Base-by-base conservation (phyloP, 768 basidiomycete genomes). In the Leccinum pellstonianum region DNA sequence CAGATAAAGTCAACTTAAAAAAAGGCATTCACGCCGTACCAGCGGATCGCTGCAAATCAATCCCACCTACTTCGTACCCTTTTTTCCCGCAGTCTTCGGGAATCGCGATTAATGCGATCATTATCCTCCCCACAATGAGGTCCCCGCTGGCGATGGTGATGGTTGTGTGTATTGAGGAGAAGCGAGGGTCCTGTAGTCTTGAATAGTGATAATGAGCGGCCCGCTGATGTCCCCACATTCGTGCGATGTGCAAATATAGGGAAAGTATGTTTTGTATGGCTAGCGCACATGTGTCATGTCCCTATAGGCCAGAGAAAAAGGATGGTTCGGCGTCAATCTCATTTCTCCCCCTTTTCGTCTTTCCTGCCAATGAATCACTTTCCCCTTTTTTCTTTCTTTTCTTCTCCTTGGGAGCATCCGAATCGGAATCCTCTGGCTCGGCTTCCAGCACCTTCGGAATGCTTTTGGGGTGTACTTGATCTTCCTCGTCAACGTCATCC, bases 271-370 rank as follows among this genome's bases (percentile, higher is more conserved):
- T 43, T 23, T 6, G 21, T 25, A 43, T 21, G 54, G 19, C 19
- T 38, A 19, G 29, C 12, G 23, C 8, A 17, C 7, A 48, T 35
- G 33, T 41, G 29, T 49, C 6, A 15, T 17, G 27, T 37, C 6
- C 23, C 27, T 72, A 90, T 60, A 92, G 73, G 49, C 80, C 87
- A 49, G 83, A 81, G 66, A 91, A 92, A 73, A 91, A 92, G 19
- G 82, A 77, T 10, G 77, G 77, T 31, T 86, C 83, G 4, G 80
- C 80, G 33, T 81, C 83, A 23, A 85, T 77, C 54, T 81, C 77
- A 62, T 88, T 86, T 63, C 77, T 80, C 23, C 85, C 84, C 70
- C 84, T 87, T 70, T 82, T 83, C 74, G 77, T 82, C 68, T 77
- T 81, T 25, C 75, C 71, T 35, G 71, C 71, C 55, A 86, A 66